phyloP scores from a whole-genome alignment of 345 rosid species.

The Syzygium aqueum region DNA sequence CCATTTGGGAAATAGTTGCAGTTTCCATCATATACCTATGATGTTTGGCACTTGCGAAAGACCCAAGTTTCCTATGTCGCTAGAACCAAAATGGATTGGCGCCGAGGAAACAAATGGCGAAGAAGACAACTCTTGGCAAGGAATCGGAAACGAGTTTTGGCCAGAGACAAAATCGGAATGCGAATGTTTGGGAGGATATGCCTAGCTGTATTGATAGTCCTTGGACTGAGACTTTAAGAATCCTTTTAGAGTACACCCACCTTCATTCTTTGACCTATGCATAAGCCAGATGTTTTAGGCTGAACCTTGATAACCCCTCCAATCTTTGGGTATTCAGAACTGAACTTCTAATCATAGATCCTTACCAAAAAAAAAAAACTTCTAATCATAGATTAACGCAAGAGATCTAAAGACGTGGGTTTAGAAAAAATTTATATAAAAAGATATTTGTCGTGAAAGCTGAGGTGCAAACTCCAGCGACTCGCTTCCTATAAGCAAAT shows the following conservation, averaged over 20 bases:
- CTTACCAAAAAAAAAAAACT: background rate
- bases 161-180: background rate
- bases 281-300: background rate
- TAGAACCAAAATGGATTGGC: background rate
- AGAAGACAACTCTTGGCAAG: background rate
- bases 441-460: background rate
- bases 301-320: background rate
- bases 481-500: background rate
- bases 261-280: background rate
- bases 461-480: background rate
- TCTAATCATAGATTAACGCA: background rate
- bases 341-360: background rate
- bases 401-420: background rate
- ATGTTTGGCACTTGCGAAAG: background rate
- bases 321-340: background rate
- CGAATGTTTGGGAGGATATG: background rate
- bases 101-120: background rate
- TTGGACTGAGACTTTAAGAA: background rate
- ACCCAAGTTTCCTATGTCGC: background rate
- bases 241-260: background rate
- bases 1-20: background rate
- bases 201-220: background rate
- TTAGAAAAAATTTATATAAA: background rate
- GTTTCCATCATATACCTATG: background rate
- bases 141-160: background rate